These are phyloP conservation scores for Canariomyces notabilis DNA, from an alignment of 2,329 filamentous ascomycete genomes.

Conservation along the genomic window DNA sequence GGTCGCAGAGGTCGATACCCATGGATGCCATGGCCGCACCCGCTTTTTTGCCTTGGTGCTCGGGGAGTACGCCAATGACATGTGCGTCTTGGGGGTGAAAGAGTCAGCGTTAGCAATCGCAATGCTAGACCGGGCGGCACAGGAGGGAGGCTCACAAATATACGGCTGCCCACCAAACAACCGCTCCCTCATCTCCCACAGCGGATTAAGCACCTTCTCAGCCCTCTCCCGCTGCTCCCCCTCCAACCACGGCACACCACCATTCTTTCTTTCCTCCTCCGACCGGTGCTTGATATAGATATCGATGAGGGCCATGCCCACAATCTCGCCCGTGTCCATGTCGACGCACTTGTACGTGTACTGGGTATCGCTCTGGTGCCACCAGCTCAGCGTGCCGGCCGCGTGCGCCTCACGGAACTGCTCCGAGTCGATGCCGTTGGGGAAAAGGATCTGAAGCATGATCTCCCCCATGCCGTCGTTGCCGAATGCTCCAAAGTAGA, in stretches of 20 bases:
- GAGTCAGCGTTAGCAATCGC: neutral
- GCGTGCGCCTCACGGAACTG: conserved; percentile 41
- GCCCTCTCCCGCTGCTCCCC: conserved; percentile 40
- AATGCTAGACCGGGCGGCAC: neutral
- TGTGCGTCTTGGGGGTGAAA: conserved; percentile 3
- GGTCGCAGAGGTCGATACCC: conserved; percentile 34
- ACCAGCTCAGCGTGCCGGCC: conserved; percentile 36
- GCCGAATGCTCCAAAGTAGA: conserved; percentile 43
- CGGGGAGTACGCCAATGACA: conserved; percentile 41
- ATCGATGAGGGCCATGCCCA: conserved; percentile 45
- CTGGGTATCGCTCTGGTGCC: conserved; percentile 36
- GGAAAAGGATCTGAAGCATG: conserved; percentile 41
- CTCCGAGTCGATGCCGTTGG: conserved; percentile 29
- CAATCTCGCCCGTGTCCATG: conserved; percentile 36
- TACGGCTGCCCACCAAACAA: conserved; percentile 36
- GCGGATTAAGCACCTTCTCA: conserved; percentile 37
- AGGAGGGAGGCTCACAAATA: conserved; percentile 35
- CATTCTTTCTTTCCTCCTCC: conserved; percentile 39
- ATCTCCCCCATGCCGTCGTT: conserved; percentile 35
- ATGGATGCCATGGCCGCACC: conserved; percentile 38
- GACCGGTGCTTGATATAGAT: conserved; percentile 35
- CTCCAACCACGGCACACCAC: conserved; percentile 42
- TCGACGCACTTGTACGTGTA: conserved; percentile 47
- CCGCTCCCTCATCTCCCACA: conserved; percentile 39
- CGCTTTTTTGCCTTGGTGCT: conserved; percentile 38